A percentile compares a stretch with the other conserved stretches of the same genome.
phyloP scores from a whole-genome alignment of 2,329 filamentous ascomycete species.

The Scopulariopsis brevicaulis region DNA sequence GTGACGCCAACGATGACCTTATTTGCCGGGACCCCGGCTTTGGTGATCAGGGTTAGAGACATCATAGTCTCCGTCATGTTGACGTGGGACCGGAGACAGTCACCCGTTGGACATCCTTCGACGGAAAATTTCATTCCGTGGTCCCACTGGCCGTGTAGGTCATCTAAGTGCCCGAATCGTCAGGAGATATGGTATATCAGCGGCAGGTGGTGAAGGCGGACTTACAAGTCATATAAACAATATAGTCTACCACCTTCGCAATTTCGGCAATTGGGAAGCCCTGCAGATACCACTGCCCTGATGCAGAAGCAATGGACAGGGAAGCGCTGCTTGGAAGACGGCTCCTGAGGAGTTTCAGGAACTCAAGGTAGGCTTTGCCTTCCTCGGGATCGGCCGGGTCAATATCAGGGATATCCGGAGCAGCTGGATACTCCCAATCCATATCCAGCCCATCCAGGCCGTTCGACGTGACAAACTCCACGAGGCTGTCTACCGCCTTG shows the following conservation, averaged over 20 bases:
- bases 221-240: constrained; percentile 22
- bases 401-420: constrained; percentile 12
- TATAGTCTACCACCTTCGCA: constrained; percentile 16
- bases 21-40: constrained; percentile 16
- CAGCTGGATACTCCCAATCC: constrained; percentile 33
- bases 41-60: constrained; percentile 21
- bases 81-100: constrained; percentile 21
- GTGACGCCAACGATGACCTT: constrained; percentile 19
- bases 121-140: background rate
- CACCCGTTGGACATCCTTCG: constrained; percentile 15
- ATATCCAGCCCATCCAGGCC: constrained; percentile 25
- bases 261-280: constrained; percentile 21
- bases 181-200: no score
- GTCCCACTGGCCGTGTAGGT: constrained; percentile 21
- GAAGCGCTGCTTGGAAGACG: constrained; percentile 11
- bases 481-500: constrained; percentile 18
- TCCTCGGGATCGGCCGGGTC: constrained; percentile 14
- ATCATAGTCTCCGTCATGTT: constrained; percentile 22
- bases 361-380: constrained; percentile 18
- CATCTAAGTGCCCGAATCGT: no score
- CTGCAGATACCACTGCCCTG: constrained; percentile 26
- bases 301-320: constrained; percentile 23
- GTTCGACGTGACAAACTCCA: constrained; percentile 18
- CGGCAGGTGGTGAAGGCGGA: no score
- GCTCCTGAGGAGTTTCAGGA: constrained; percentile 12